phyloP scores from a whole-genome alignment of 345 rosid species.

The Salix exigua region DNA sequence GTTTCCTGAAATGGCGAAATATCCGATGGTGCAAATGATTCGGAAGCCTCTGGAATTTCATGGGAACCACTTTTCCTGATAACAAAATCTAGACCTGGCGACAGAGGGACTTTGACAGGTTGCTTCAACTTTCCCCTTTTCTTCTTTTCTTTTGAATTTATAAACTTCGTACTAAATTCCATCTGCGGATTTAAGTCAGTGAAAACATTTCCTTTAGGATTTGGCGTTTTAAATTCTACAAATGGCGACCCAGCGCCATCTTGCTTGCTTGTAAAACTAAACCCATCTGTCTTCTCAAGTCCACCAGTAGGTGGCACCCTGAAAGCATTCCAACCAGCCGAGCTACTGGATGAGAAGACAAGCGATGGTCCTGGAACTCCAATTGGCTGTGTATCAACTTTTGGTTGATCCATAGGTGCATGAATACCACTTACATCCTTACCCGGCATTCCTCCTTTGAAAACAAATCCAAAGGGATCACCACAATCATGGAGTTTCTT shows the following conservation, averaged over 20 bases:
- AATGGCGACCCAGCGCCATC: slow-evolving; percentile 26
- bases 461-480: slow-evolving; percentile 29
- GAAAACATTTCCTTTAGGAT: slow-evolving; percentile 36
- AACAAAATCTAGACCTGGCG: slow-evolving; percentile 50
- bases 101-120: slow-evolving; percentile 46
- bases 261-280: slow-evolving; percentile 37
- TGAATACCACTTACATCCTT: slow-evolving; percentile 22
- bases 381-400: slow-evolving; percentile 9
- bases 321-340: slow-evolving; percentile 16
- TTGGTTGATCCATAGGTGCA: slow-evolving; percentile 25
- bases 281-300: slow-evolving; percentile 28
- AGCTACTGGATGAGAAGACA: slow-evolving; percentile 24
- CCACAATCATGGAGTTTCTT: slow-evolving; percentile 19
- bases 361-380: slow-evolving; percentile 19
- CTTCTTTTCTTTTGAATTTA: slow-evolving; percentile 45
- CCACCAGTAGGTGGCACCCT: slow-evolving; percentile 20
- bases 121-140: slow-evolving; percentile 63
- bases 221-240: slow-evolving; percentile 57
- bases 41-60: slow-evolving; percentile 53
- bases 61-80: slow-evolving; percentile 34
- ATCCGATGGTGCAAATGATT: slow-evolving; percentile 83
- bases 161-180: slow-evolving; percentile 55
- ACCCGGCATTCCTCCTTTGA: slow-evolving; percentile 31
- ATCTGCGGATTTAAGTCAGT: slow-evolving; percentile 43
- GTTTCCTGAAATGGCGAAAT: slow-evolving; percentile 63